A percentile compares a stretch with the other conserved stretches of the same genome.
Evolutionary conservation across 495 filamentous ascomycete genomes (phyloP).

Genomic region (Hyaloscypha hepaticicola): DNA sequence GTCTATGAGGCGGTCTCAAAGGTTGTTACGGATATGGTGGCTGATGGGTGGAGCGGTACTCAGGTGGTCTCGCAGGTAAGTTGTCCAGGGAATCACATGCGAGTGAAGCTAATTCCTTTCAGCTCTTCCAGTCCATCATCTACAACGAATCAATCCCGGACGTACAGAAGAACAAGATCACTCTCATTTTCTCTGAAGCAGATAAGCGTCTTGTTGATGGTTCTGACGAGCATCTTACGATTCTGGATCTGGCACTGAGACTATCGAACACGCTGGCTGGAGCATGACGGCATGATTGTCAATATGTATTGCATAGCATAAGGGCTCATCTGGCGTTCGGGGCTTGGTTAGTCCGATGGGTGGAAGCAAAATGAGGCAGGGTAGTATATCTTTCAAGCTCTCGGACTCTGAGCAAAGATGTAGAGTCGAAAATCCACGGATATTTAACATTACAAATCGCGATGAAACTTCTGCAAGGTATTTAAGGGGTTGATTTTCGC

Average conservation of each 20-base stretch:
- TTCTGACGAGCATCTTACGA: constrained; percentile 90
- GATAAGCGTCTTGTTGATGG: constrained; percentile 97
- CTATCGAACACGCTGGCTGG: constrained; percentile 71
- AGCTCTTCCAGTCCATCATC: constrained; percentile 83
- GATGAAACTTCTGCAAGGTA: neutral
- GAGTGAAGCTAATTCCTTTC: constrained; percentile 21
- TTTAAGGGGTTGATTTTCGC: too few species aligned
- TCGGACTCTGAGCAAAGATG: neutral
- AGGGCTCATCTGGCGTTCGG: constrained; percentile 1
- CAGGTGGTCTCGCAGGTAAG: constrained; percentile 78
- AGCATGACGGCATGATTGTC: constrained; percentile 5
- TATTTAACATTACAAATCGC: neutral
- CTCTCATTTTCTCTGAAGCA: constrained; percentile 83
- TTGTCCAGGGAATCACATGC: neutral
- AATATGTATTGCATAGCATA: constrained; percentile 12
- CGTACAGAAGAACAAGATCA: constrained; percentile 86
- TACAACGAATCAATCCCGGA: constrained; percentile 82
- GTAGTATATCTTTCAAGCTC: neutral
- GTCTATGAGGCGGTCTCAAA: constrained; percentile 73
- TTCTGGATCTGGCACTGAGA: constrained; percentile 79
- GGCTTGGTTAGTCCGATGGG: neutral
- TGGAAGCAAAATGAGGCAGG: neutral
- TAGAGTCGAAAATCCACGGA: neutral
- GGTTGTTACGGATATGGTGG: constrained; percentile 84
- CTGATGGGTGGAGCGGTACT: constrained; percentile 97